Base-by-base conservation (phyloP, 768 basidiomycete species). In the Amanita thiersii region DNA sequence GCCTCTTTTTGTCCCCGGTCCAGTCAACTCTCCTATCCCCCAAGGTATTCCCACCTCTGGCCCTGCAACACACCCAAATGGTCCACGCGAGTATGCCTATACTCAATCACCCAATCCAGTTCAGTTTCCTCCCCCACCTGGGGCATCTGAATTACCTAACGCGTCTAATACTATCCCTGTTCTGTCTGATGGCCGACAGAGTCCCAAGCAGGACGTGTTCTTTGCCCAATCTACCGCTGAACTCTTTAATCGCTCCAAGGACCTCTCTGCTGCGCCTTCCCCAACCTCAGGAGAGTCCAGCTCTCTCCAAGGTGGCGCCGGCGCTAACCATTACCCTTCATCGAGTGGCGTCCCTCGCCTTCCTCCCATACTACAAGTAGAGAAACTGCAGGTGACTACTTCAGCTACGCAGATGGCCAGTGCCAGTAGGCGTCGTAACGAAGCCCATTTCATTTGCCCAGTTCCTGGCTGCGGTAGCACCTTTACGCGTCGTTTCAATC, bases 381-480 rank as follows among this genome's bases (percentile, higher is more conserved):
- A 91, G 65, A 91, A 89, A 64, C 85, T 89, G 65, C 88, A 90
- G 62, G 92, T 97, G 23, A 97, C 92, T 30, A 94, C 92, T 15
- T 83, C 83, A 11, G 92, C 92, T 18, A 97, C 92, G 1, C 90
- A 93, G 60, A 73, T 86, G 2, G 92, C 92, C 9, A 91, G 88
- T 57, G 86, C 86, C 39, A 91, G 85, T 58, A 72, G 92, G 40
- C 69, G 92, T 37, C 73, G 89, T 52, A 93, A 92, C 55, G 88
- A 91, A 57, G 92, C 92, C 0, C 80, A 88, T 53, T 96, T 94
- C 61, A 73, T 81, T 46, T 97, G 92, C 62, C 92, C 93, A 3
- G 89, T 97, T 11, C 87, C 89, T 7, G 91, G 90, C 9, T 97
- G 92, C 65, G 90, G 89, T 33, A 91, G 88, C 60, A 94, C 92